These are phyloP conservation scores for Blastobotrys peoriensis DNA, from an alignment of 805 yeast genomes.

Conservation along the genomic window DNA sequence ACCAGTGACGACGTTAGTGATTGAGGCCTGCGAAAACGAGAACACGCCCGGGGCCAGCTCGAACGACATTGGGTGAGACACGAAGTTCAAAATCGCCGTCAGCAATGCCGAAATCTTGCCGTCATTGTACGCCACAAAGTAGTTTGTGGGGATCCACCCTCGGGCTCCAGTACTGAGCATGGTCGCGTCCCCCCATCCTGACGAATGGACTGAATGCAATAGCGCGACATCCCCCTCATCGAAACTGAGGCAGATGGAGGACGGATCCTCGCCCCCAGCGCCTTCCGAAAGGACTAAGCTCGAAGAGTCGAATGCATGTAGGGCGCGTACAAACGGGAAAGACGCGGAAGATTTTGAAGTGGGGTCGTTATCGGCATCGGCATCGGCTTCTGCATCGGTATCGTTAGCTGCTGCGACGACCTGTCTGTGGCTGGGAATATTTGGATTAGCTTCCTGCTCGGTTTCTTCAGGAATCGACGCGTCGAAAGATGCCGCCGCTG, in stretches of 20 bases:
- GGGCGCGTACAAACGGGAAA: slow-evolving; percentile 31
- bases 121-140: slow-evolving; percentile 33
- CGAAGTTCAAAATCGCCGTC: slow-evolving; percentile 30
- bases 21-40: slow-evolving; percentile 32
- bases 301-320: slow-evolving; percentile 30
- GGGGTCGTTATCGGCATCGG: background rate
- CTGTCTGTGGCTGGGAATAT: background rate
- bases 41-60: slow-evolving; percentile 14
- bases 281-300: slow-evolving; percentile 19
- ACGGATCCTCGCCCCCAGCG: slow-evolving; percentile 26
- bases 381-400: background rate
- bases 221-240: slow-evolving; percentile 31
- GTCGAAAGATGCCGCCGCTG: background rate
- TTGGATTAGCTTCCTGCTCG: background rate
- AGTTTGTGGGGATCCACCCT: slow-evolving; percentile 41
- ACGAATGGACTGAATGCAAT: slow-evolving; percentile 34
- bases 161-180: slow-evolving; percentile 30
- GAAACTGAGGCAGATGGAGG: slow-evolving; percentile 31
- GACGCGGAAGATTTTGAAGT: slow-evolving; percentile 11
- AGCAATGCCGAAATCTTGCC: slow-evolving; percentile 32
- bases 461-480: background rate
- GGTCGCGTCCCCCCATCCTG: slow-evolving; percentile 42
- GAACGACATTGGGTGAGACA: slow-evolving; percentile 29
- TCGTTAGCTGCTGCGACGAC: background rate
- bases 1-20: slow-evolving; percentile 34